phyloP scores from a whole-genome alignment of 2,329 filamentous ascomycete species.

The Leptosphaerulina australis region DNA sequence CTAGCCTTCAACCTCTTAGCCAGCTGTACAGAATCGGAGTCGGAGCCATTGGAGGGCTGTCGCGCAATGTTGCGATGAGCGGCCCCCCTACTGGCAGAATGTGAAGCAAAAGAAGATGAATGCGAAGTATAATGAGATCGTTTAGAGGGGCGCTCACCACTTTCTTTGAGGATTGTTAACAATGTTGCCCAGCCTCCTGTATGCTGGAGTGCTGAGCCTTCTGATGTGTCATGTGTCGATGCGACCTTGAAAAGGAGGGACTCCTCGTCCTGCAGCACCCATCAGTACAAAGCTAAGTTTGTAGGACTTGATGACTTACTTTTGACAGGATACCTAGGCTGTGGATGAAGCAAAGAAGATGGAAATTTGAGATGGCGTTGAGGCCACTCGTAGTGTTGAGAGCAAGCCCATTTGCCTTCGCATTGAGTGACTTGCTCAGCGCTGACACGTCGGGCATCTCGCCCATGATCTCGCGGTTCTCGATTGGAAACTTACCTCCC shows the following conservation, averaged over 20 bases:
- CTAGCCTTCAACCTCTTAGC: slow-evolving; percentile 70
- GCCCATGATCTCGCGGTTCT: slow-evolving; percentile 87
- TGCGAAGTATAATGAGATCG: slow-evolving; percentile 52
- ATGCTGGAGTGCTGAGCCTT: slow-evolving; percentile 81
- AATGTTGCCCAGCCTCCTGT: slow-evolving; percentile 94
- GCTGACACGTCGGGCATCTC: slow-evolving; percentile 78
- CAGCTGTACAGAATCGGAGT: slow-evolving; percentile 64
- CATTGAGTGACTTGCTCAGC: slow-evolving; percentile 71
- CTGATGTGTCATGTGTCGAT: slow-evolving; percentile 76
- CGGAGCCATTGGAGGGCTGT: slow-evolving; percentile 47
- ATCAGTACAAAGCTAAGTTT: neutral
- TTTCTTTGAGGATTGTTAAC: slow-evolving; percentile 90
- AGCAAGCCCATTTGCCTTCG: slow-evolving; percentile 57
- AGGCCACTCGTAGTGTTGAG: slow-evolving; percentile 68
- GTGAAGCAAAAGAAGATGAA: slow-evolving; percentile 33
- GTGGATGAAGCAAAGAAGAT: slow-evolving; percentile 86
- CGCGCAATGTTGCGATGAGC: slow-evolving; percentile 40
- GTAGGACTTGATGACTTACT: slow-evolving; percentile 58
- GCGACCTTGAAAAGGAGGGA: slow-evolving; percentile 84
- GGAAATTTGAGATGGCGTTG: slow-evolving; percentile 85
- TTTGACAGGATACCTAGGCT: slow-evolving; percentile 81
- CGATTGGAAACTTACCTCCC: slow-evolving; percentile 77
- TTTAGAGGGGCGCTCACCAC: slow-evolving; percentile 94
- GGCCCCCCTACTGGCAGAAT: slow-evolving; percentile 45
- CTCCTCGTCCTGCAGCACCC: slow-evolving; percentile 76